Base-by-base conservation (phyloP, 75 land plant genomes). In the Picea glauca region DNA sequence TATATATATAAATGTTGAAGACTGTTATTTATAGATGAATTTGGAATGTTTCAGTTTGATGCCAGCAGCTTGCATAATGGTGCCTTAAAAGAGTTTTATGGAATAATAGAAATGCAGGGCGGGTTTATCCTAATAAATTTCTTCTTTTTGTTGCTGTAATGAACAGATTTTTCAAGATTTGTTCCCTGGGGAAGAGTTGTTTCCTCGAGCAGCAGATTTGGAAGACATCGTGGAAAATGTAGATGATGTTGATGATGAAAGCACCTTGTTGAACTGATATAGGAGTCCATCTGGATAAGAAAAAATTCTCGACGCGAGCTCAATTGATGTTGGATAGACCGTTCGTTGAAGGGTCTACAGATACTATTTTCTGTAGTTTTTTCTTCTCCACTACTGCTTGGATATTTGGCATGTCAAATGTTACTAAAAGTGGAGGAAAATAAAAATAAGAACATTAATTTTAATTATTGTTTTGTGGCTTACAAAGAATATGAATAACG, bases 261-360 rank as follows among this genome's bases (percentile, higher is more conserved):
- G 50, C 8, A 46, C 21, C 54, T n/a, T 20, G 72, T 68, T 18
- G 73, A 70, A 43, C 73, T 70, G 73, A 70, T 70, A n/a, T 70
- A 20, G 20, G 20, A 60, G n/a, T n/a, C n/a, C n/a, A n/a, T n/a
- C n/a, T n/a, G n/a, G n/a, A n/a, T 33, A 33, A 23, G 35, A 33
- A 66, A 32, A 33, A 12, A 60, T 60, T 18, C 32, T 5, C 31
- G 1, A 32, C 32, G 40, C 0, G 9, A 65, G 38, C 17, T 65
- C 33, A 17, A 65, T 65, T 33, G 13, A 15, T 33, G 33, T 65
- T 14, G 26, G 35, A 64, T 64, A 64, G 12, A 64, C 13, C 31
- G 3, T 31, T 62, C 31, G 40, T 66, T 8, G n/a, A 66, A 66
- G 50, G 50, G 8, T 15, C 43, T 15, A 15, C 7, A 46, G 50